Evolutionary conservation across 2,329 filamentous ascomycete genomes (phyloP).

Genomic region (Leptographium flavum): DNA sequence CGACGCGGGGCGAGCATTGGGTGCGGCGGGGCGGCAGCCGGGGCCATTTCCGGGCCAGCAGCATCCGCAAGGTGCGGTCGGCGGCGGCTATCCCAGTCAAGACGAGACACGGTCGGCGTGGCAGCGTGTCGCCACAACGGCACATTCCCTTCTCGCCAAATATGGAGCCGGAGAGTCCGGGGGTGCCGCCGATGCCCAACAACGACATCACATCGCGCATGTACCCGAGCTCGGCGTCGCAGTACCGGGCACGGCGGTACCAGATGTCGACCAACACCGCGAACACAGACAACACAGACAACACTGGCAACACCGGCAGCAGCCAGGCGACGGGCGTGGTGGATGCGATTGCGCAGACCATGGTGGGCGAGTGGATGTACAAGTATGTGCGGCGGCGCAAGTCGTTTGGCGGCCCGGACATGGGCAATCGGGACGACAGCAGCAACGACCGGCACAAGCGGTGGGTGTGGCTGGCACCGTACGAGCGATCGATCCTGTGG

Average conservation of each 20-base stretch:
- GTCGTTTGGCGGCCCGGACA: conserved; percentile 71
- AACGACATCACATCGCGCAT: conserved; percentile 53
- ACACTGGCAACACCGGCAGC: conserved; percentile 38
- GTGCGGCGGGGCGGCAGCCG: conserved; percentile 35
- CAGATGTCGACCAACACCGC: conserved; percentile 48
- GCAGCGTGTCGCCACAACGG: conserved; percentile 46
- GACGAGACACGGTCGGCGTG: conserved; percentile 23
- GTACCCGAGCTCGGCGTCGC: conserved; percentile 20
- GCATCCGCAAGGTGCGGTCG: conserved; percentile 72
- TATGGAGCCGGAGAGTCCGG: conserved; percentile 53
- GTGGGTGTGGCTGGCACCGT: conserved; percentile 97
- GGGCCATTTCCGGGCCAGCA: conserved; percentile 40
- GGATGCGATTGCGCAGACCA: conserved; percentile 92
- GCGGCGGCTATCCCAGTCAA: conserved; percentile 55
- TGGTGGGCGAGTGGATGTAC: conserved; percentile 97
- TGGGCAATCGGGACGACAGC: conserved; percentile 51
- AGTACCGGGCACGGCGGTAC: conserved; percentile 33
- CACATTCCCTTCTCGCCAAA: conserved; percentile 42
- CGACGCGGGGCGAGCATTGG: conserved; percentile 48
- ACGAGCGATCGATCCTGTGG: conserved; percentile 93
- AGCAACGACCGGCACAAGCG: conserved; percentile 77
- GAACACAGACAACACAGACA: conserved; percentile 29
- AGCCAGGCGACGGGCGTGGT: conserved; percentile 68
- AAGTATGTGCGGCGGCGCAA: conserved; percentile 80
- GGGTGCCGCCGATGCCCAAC: conserved; percentile 55